Base-by-base conservation (phyloP, 1,284 basidiomycete species). In the Tremellales sp. region DNA sequence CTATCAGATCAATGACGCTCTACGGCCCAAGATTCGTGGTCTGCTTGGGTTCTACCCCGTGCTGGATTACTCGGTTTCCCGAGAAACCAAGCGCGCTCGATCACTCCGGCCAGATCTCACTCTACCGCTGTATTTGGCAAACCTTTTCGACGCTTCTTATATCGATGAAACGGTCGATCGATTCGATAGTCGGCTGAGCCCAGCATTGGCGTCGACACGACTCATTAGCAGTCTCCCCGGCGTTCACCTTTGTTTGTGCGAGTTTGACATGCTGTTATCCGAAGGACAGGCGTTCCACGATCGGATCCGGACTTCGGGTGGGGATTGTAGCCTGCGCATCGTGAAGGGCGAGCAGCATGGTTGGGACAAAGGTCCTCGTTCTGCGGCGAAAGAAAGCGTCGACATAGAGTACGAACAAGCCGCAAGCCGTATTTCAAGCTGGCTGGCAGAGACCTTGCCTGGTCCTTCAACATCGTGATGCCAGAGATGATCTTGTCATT, bases 91-190 rank as follows among this genome's bases (percentile, higher is more conserved):
- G 36, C 27, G 47, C 19, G 41, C 37, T 16, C 33, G 45, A 24
- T 46, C 43, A 12, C 19, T 35, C 7, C 38, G 48, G 5, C 59
- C 53, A 10, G 47, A 53, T 21, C 41, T 46, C 21, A 47, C 53
- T 18, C 41, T 66, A 2, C 57, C 64, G 10, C 28, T 25, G 12
- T 53, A 44, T 28, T 36, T 63, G 21, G 58, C 58, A 21, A 45
- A 39, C 4, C 43, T 66, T 13, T 66, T 66, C 47, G 61, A 65
- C 29, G 40, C 47, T 2, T 61, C 58, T 5, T 66, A 66, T 47
- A 49, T 64, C 36, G 48, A 56, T 39, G 53, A 52, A 14, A 16
- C 35, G 21, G 13, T 37, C 25, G 47, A 56, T 25, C 51, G 46
- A 12, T 16, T 36, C 28, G 52, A 59, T 33, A 40, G 48, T 14